phyloP scores from a whole-genome alignment of 1,284 basidiomycete species.

The Dichomitus squalens region DNA sequence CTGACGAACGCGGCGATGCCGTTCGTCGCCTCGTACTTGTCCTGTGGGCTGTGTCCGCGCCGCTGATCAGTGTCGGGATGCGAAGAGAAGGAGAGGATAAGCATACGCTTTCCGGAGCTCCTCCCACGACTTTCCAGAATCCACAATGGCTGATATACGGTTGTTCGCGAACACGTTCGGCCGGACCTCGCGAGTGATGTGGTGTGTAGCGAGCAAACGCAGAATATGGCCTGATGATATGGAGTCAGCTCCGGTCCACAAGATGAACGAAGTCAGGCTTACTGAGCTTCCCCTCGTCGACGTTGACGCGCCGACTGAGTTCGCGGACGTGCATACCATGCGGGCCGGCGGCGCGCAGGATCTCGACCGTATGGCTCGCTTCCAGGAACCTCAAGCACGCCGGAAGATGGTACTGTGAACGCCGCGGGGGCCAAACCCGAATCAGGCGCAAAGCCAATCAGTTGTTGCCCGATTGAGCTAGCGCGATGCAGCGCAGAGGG shows the following conservation, averaged over 20 bases:
- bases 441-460: neutral
- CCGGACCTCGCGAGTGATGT: conserved; percentile 62
- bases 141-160: conserved; percentile 64
- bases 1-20: conserved; percentile 70
- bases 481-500: neutral
- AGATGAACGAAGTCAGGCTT: neutral
- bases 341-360: conserved; percentile 60
- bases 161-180: conserved; percentile 72
- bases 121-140: conserved; percentile 56
- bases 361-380: conserved; percentile 65
- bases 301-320: conserved; percentile 44
- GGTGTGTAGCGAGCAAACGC: conserved; percentile 72
- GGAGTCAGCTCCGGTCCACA: neutral
- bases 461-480: neutral
- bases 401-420: conserved; percentile 74
- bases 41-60: conserved; percentile 45
- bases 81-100: conserved; percentile 29
- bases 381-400: conserved; percentile 70
- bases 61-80: neutral
- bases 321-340: conserved; percentile 57
- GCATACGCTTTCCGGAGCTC: conserved; percentile 37
- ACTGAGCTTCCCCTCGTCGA: conserved; percentile 55
- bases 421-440: too few species aligned
- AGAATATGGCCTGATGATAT: conserved; percentile 55
- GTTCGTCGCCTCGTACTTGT: conserved; percentile 62